Evolutionary conservation across 2,329 filamentous ascomycete species (phyloP), one percentile per base, ranked within the genome.

Genomic region (Fusarium redolens): DNA sequence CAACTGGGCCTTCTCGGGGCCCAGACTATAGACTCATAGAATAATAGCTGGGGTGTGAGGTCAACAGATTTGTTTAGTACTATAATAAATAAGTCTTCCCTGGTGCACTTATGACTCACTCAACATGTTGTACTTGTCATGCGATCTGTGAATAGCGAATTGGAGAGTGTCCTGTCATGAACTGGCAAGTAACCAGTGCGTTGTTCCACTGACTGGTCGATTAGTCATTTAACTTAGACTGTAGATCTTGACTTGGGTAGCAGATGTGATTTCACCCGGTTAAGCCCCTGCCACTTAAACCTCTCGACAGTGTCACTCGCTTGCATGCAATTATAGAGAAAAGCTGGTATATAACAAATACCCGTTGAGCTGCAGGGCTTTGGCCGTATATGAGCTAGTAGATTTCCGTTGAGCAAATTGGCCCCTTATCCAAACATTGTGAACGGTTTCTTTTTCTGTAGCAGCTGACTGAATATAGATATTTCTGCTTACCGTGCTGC

Each of bases 81-180:
- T 30, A 3, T 6, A 57, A 57, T 57, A 33, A 35, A 57, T 13
- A 14, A 22, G 14, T 50, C 22, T 37, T 57, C 55, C 55, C 54
- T 48, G 55, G 31, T 50, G 41, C 11, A 57, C 15, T 25, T 44
- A 3, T 2, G 1, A 31, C 14, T 17, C 31, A 4, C 15, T 17
- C 4, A 4, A 14, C 4, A 18, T 25, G 3, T 10, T 25, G 7
- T 3, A 35, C 3, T 2, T 13, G 10, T 13, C 6, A 22, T 18
- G 15, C 1, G 0, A 22, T 0, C 14, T 2, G 5, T 15, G 8
- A 33, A 25, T 8, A 1, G 7, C 3, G 3, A 2, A 12, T n/a
- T 5, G 0, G 0, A 20, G 45, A 31, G 12, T 33, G 4, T 5
- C 3, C 8, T 12, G 3, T 17, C 14, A 9, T 18, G 15, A 18